Conservation (phyloP, 306 rosid species). For the Fagus sylvatica region DNA sequence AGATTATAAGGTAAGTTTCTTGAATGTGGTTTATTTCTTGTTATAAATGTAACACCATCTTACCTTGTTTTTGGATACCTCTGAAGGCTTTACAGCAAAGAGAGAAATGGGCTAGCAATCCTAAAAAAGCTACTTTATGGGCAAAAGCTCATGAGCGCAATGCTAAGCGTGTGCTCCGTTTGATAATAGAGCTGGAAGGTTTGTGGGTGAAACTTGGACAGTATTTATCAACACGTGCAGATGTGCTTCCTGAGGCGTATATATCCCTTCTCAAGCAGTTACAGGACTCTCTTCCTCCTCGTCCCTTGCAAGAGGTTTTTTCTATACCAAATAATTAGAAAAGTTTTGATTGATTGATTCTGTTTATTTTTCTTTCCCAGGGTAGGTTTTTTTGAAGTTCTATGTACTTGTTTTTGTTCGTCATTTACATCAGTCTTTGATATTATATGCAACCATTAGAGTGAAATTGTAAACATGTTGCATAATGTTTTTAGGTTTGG, state of each 20-base stretch:
- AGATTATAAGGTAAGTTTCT: constrained; percentile 54
- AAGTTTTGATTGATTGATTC: background rate
- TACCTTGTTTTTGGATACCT: constrained; percentile 9
- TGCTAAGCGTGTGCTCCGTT: constrained; percentile 75
- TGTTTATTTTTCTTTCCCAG: background rate
- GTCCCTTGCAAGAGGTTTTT: constrained; percentile 81
- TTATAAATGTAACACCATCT: background rate
- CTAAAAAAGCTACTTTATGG: constrained; percentile 63
- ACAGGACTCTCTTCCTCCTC: constrained; percentile 98
- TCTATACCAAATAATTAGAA: background rate
- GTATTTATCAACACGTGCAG: constrained; percentile 95
- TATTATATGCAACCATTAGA: background rate
- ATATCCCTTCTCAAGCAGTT: constrained; percentile 74
- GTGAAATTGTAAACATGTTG: background rate
- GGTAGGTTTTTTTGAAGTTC: background rate
- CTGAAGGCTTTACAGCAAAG: constrained; percentile 75
- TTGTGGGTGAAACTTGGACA: constrained; percentile 99
- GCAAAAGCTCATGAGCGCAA: constrained; percentile 88
- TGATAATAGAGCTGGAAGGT: constrained; percentile 90
- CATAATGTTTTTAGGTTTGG: background rate
- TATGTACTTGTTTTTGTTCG: background rate
- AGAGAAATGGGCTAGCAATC: constrained; percentile 75
- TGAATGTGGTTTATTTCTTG: background rate
- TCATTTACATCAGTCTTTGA: background rate
- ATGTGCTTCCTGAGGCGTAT: constrained; percentile 91